Conservation (phyloP, 2,329 filamentous ascomycete species). For the Penicillium sp. region DNA sequence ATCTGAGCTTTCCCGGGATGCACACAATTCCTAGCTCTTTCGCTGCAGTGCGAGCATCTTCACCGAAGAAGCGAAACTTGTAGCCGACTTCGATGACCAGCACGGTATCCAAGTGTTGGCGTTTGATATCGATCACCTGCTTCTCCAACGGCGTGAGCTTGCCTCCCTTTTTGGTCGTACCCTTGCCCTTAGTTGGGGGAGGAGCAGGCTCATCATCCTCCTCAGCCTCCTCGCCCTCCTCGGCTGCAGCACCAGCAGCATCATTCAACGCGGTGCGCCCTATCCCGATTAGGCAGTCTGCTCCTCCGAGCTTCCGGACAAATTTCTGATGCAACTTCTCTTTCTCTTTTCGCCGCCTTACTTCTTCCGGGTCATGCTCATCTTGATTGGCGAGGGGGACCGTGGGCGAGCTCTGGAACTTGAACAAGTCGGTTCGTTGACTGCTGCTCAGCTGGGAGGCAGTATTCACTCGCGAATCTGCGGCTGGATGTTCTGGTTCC, state of each 20-base stretch:
- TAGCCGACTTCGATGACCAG: conserved; percentile 94
- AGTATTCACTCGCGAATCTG: conserved; percentile 6
- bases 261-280: conserved; percentile 55
- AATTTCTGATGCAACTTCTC: conserved; percentile 75
- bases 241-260: conserved; percentile 47
- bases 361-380: conserved; percentile 43
- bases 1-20: conserved; percentile 90
- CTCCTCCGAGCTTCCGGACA: conserved; percentile 80
- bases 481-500: conserved; percentile 6
- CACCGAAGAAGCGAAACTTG: conserved; percentile 95
- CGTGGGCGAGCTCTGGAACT: conserved; percentile 51
- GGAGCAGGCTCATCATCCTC: conserved; percentile 48
- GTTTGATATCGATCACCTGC: conserved; percentile 90
- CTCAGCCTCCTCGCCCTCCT: conserved; percentile 55
- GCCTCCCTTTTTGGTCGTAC: conserved; percentile 63
- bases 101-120: conserved; percentile 80
- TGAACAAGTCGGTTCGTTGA: conserved; percentile 53
- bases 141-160: conserved; percentile 94
- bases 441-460: conserved; percentile 34
- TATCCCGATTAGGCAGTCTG: conserved; percentile 69
- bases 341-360: conserved; percentile 53
- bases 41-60: conserved; percentile 82
- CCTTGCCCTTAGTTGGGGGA: conserved; percentile 41
- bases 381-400: conserved; percentile 33
- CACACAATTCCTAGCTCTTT: conserved; percentile 93